Percentiles rank a stretch among this genome's conserved stretches.
Conservation (phyloP, 768 basidiomycete species). For the Neoboletus magnificus region DNA sequence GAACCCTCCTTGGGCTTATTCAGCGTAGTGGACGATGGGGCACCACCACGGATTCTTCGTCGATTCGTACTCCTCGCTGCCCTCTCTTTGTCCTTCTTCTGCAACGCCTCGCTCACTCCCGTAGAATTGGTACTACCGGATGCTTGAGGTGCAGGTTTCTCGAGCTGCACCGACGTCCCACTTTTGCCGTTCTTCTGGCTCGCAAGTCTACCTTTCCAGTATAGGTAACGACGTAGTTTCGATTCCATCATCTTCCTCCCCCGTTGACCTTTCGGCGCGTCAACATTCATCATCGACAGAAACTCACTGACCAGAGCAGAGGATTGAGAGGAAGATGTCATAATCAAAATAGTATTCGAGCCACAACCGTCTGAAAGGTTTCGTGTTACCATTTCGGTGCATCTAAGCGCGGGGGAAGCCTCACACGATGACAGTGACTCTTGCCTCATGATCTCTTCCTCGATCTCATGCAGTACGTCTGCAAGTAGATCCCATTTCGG, state of each 20-base stretch:
- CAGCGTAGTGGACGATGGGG: slow-evolving; percentile 25
- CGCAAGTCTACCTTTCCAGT: slow-evolving; percentile 65
- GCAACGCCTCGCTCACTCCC: slow-evolving; percentile 67
- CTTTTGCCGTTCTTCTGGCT: slow-evolving; percentile 23
- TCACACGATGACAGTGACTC: slow-evolving; percentile 38
- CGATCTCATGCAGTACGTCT: slow-evolving; percentile 87
- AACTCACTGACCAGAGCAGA: slow-evolving; percentile 77
- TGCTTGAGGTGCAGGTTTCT: slow-evolving; percentile 12
- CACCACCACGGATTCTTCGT: slow-evolving; percentile 76
- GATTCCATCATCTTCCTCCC: slow-evolving; percentile 79
- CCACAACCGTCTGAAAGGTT: slow-evolving; percentile 40
- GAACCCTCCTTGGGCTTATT: slow-evolving; percentile 11
- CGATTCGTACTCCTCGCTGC: slow-evolving; percentile 60
- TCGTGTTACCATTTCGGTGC: neutral
- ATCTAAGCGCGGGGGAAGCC: neutral
- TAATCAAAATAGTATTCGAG: slow-evolving; percentile 77
- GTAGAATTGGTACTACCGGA: slow-evolving; percentile 9
- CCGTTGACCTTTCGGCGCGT: slow-evolving; percentile 54
- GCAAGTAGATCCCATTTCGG: slow-evolving; percentile 90
- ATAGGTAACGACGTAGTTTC: slow-evolving; percentile 69
- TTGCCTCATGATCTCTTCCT: slow-evolving; percentile 73
- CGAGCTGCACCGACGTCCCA: neutral
- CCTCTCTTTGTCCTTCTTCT: slow-evolving; percentile 68
- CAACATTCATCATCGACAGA: slow-evolving; percentile 58
- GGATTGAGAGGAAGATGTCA: slow-evolving; percentile 79